phyloP scores from a whole-genome alignment of 257 asterid species.

The Nicotiana tomentosiformis region DNA sequence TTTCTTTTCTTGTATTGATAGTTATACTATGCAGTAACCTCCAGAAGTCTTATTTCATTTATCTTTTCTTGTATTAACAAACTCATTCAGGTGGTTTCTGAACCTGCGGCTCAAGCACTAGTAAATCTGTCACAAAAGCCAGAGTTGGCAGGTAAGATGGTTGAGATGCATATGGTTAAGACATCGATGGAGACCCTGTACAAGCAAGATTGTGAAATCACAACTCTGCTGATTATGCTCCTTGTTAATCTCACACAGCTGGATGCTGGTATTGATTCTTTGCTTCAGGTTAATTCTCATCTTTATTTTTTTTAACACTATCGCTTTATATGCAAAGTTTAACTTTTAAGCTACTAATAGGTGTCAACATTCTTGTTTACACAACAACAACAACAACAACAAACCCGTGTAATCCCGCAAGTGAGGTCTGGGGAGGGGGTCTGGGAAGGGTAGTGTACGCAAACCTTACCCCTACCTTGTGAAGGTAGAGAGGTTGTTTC shows the following conservation, averaged over 20 bases:
- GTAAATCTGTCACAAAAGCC: conserved; percentile 75
- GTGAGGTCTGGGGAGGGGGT: too few relatives aligned
- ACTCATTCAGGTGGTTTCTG: conserved; percentile 71
- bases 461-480: too few relatives aligned
- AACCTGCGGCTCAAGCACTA: conserved; percentile 90
- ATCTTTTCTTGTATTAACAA: neutral
- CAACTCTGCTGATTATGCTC: conserved; percentile 66
- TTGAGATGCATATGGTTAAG: conserved; percentile 49
- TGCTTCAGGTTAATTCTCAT: conserved; percentile 70
- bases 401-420: too few relatives aligned
- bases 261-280: conserved; percentile 74
- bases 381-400: too few relatives aligned
- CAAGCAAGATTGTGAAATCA: conserved; percentile 55
- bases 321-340: neutral
- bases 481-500: too few relatives aligned
- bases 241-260: conserved; percentile 87
- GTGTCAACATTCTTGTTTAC: neutral
- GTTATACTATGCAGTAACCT: neutral
- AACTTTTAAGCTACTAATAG: neutral
- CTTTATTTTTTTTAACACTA: neutral
- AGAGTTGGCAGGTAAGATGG: conserved; percentile 66
- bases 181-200: conserved; percentile 56
- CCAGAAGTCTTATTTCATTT: neutral
- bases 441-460: too few relatives aligned
- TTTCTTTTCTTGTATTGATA: neutral